Evolutionary conservation across 2,329 filamentous ascomycete genomes (phyloP).

Genomic region (Xylariaceae sp.): DNA sequence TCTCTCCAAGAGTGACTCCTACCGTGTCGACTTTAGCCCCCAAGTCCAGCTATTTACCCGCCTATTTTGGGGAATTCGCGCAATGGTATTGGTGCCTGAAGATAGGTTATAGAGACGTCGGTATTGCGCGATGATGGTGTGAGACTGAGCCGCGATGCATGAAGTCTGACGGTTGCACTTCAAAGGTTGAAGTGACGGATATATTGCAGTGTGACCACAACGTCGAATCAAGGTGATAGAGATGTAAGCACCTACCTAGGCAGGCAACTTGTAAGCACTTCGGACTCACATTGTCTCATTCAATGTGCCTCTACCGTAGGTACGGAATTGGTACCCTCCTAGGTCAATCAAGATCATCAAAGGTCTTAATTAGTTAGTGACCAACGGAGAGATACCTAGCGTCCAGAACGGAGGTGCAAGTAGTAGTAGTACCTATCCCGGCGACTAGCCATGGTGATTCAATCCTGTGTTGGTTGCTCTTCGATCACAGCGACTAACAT

Average conservation of each 20-base stretch:
- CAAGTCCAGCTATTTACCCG: background rate
- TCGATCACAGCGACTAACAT: background rate
- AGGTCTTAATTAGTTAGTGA: background rate
- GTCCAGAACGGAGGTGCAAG: background rate
- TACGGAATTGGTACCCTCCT: no score
- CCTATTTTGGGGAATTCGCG: slow-evolving; percentile 7
- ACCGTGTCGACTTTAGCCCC: background rate
- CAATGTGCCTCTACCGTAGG: no score
- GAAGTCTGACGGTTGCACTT: background rate
- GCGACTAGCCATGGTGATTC: background rate
- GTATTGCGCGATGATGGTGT: no score
- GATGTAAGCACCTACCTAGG: background rate
- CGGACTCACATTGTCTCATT: no score
- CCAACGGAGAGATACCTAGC: background rate
- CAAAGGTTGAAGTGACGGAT: background rate
- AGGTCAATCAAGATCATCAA: background rate
- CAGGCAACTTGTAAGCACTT: background rate
- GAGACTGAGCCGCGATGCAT: background rate
- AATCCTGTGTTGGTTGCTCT: background rate
- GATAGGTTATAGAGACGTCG: no score
- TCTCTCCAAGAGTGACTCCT: no score
- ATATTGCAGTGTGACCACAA: background rate
- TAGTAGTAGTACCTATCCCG: background rate
- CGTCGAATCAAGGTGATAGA: background rate
- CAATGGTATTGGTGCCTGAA: background rate